phyloP scores from a whole-genome alignment of 805 yeast genomes.

The Starmerella riodocensis region DNA sequence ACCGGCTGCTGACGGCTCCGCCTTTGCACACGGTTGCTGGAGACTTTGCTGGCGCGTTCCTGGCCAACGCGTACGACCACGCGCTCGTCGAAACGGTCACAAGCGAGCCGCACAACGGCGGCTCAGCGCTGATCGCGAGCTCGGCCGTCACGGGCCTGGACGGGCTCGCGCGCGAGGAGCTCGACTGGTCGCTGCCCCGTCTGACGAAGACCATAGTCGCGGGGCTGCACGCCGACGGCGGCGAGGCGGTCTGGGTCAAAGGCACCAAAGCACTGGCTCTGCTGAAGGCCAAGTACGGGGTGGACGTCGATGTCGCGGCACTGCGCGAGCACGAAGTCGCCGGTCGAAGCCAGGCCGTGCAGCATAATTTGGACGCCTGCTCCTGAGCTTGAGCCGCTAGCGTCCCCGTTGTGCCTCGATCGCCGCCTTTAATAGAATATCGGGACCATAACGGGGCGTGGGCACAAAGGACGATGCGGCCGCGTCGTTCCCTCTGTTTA shows the following conservation, averaged over 20 bases:
- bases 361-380: constrained; percentile 1
- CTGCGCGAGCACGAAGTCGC: background rate
- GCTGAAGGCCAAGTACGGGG: constrained; percentile 1
- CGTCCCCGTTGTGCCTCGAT: no score
- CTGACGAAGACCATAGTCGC: background rate
- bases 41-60: constrained; percentile 4
- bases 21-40: constrained; percentile 1
- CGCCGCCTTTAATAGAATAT: background rate
- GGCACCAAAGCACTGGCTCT: constrained; percentile 14
- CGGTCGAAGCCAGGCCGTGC: constrained; percentile 4
- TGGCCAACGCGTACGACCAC: constrained; percentile 6
- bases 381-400: no score
- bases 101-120: constrained; percentile 3
- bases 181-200: constrained; percentile 1
- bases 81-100: constrained; percentile 3
- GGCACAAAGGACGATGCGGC: no score
- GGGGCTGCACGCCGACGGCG: background rate
- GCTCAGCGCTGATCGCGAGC: constrained; percentile 2
- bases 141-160: constrained; percentile 1
- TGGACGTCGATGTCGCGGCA: background rate
- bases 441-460: no score
- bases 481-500: no score
- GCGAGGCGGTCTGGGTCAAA: constrained; percentile 8
- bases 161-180: background rate
- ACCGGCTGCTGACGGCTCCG: constrained; percentile 2